phyloP scores from a whole-genome alignment of 306 rosid species.

The peach (Prunus persica) region Prunus_persica_NCBIv2 NC_034014.1:27809501-27810000 shows the following conservation, averaged over 20 bases:
- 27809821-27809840: slow-evolving; percentile 81
- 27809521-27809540: slow-evolving; percentile 97
- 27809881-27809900: neutral
- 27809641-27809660: neutral
- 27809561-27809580: too few species aligned
- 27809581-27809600: too few species aligned
- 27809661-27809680: too few species aligned
- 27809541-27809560: slow-evolving; percentile 4
- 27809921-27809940: neutral
- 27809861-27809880: neutral
- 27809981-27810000: slow-evolving; percentile 37
- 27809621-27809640: too few species aligned
- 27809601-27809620: too few species aligned
- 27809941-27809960: neutral
- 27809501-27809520: slow-evolving; percentile 95
- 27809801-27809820: slow-evolving; percentile 93
- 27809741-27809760: slow-evolving; percentile 50
- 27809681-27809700: neutral
- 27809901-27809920: neutral
- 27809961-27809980: neutral
- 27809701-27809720: slow-evolving; percentile 6
- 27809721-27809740: neutral
- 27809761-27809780: slow-evolving; percentile 95
- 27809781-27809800: slow-evolving; percentile 90
- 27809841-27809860: slow-evolving; percentile 84